phyloP scores from a whole-genome alignment of 306 rosid genomes.

The Amphicarpaea edgeworthii region DNA sequence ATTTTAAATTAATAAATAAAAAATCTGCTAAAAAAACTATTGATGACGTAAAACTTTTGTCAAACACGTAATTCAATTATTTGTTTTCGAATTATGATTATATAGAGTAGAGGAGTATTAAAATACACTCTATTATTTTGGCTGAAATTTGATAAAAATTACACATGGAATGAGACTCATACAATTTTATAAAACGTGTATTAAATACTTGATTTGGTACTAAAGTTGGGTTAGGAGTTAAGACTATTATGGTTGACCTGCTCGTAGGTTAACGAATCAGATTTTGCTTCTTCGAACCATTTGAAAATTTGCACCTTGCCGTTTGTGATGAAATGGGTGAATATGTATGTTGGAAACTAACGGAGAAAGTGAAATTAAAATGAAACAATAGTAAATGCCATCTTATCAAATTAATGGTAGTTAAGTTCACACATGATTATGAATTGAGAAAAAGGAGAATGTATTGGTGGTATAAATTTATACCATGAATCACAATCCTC shows the following conservation, averaged over 20 bases:
- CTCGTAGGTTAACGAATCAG: slow-evolving; percentile 21
- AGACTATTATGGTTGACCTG: slow-evolving; percentile 35
- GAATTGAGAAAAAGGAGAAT: too few species aligned
- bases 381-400: too few species aligned
- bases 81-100: neutral
- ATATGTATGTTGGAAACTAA: neutral
- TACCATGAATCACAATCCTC: too few species aligned
- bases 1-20: too few species aligned
- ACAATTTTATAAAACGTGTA: neutral
- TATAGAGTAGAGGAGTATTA: neutral
- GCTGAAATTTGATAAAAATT: neutral
- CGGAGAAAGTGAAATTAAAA: too few species aligned
- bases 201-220: slow-evolving; percentile 23
- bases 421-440: too few species aligned
- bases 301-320: slow-evolving; percentile 3
- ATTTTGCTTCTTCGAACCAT: slow-evolving; percentile 19
- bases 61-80: neutral
- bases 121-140: neutral
- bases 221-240: slow-evolving; percentile 26
- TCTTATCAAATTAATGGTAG: too few species aligned
- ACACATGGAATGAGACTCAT: neutral
- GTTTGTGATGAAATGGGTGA: neutral
- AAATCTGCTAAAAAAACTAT: neutral
- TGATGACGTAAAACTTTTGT: neutral
- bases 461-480: too few species aligned